Evolutionary conservation across 805 yeast genomes (phyloP), one percentile per base, ranked within the genome.

Genomic region (Hanseniaspora hatyaiensis): DNA sequence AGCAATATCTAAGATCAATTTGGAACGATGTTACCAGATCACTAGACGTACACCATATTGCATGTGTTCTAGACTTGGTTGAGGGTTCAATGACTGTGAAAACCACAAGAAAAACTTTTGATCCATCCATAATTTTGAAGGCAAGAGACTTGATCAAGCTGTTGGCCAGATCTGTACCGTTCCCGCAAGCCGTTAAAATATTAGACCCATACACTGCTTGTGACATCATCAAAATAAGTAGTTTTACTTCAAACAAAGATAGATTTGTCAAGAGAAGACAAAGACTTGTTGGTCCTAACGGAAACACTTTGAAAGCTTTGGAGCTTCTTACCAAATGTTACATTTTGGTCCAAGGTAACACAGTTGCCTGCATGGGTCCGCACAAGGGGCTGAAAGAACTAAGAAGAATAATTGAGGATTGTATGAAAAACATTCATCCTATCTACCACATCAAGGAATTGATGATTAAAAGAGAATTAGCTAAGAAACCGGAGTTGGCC

Each of bases 1-100:
- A 92, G 65, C 78, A 74, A 47, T 92, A 92, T 60, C 67, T 92
- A 50, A 80, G 86, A 57, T 80, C 83, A 50, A 75, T 89, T 40
- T 92, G 98, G 98, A 81, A 83, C 44, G 96, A 92, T 53, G 92
- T 92, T 9, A 86, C 96, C 1, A 77, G 74, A 57, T 73, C 89
- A 0, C 67, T 92, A 30, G 84, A 82, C 22, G 72, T 73, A 46
- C 78, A 78, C 55, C 80, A 83, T 49, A 71, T 92, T 38, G 80
- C 81, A n/a, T 85, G 96, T 64, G 80, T 79, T 32, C 69, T 92
- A 52, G 86, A 92, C 65, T 69, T 92, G 53, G 95, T 92, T 23
- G 97, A 92, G 61, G 98, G 98, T 38, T 80, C 96, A 3, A 92
- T 92, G 97, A 80, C 94, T 0, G 98, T 92, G 15, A 84, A 80